Percentiles rank a stretch among this genome's conserved stretches.
Evolutionary conservation across 495 filamentous ascomycete genomes (phyloP).

Genomic region (Hypoxylon lenormandii): DNA sequence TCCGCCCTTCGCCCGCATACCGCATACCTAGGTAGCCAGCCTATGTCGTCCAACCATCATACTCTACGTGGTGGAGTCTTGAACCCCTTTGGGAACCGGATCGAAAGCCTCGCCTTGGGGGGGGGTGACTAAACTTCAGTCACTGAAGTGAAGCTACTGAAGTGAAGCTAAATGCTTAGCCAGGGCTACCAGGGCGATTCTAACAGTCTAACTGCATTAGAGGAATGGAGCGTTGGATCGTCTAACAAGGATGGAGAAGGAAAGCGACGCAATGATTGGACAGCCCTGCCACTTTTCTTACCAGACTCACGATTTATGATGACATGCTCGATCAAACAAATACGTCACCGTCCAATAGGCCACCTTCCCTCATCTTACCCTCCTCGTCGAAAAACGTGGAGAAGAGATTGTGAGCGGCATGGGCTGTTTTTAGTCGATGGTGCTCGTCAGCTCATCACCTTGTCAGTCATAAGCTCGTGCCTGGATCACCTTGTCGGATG

Average conservation of each 20-base stretch:
- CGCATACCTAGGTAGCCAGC: no score
- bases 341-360: conserved; percentile 38
- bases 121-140: no score
- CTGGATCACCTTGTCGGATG: conserved; percentile 21
- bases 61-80: conserved; percentile 6
- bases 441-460: neutral
- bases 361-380: conserved; percentile 16
- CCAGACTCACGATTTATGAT: conserved; percentile 35
- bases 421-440: neutral
- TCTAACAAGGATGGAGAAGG: conserved; percentile 15
- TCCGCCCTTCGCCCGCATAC: no score
- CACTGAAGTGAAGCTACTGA: no score
- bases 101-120: conserved; percentile 19
- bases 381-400: conserved; percentile 6
- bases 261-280: conserved; percentile 31
- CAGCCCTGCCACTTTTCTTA: conserved; percentile 39
- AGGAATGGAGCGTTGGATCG: conserved; percentile 10
- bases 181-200: neutral
- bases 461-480: conserved; percentile 13
- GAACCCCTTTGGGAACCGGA: conserved; percentile 10
- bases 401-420: neutral
- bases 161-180: neutral
- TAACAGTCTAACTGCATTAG: conserved; percentile 6
- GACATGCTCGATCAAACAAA: conserved; percentile 33
- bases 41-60: conserved; percentile 5